A percentile compares a stretch with the other conserved stretches of the same genome.
phyloP scores from a whole-genome alignment of 441 rosid genomes.

The Erodium texanum region DNA sequence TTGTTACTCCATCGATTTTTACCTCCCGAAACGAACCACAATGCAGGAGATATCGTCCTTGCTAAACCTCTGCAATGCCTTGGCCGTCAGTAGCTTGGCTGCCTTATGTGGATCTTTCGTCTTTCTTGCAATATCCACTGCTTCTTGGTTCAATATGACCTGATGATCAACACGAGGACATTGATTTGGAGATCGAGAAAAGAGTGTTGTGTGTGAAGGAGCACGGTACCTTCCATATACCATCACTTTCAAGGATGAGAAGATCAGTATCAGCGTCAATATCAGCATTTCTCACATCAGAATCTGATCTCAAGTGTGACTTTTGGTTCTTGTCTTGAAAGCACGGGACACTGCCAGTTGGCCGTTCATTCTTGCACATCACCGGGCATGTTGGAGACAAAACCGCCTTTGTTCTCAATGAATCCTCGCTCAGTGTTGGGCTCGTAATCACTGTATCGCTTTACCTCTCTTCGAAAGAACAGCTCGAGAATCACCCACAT shows the following conservation, averaged over 20 bases:
- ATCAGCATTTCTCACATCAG: slow-evolving; percentile 31
- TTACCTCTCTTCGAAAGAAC: slow-evolving; percentile 43
- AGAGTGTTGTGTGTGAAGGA: too few species aligned
- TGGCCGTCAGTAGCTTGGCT: slow-evolving; percentile 31
- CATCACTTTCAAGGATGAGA: slow-evolving; percentile 63
- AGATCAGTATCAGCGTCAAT: slow-evolving; percentile 38
- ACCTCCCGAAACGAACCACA: slow-evolving; percentile 39
- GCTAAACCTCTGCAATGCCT: slow-evolving; percentile 38
- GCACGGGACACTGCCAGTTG: slow-evolving; percentile 70
- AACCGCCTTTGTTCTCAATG: slow-evolving; percentile 57
- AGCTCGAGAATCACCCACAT: slow-evolving; percentile 64
- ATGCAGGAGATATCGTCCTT: slow-evolving; percentile 55
- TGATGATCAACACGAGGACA: slow-evolving; percentile 6
- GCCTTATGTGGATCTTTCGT: slow-evolving; percentile 39
- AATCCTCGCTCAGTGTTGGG: slow-evolving; percentile 48
- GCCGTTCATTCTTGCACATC: slow-evolving; percentile 64
- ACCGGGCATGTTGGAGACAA: slow-evolving; percentile 68
- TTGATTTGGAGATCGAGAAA: not conserved
- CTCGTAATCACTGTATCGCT: slow-evolving; percentile 50
- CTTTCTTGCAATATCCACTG: slow-evolving; percentile 38
- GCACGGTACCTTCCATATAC: slow-evolving; percentile 76
- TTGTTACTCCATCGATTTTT: too few species aligned
- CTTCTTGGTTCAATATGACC: slow-evolving; percentile 51
- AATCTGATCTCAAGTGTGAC: slow-evolving; percentile 54
- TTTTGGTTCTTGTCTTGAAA: slow-evolving; percentile 56